Evolutionary conservation across 2,329 filamentous ascomycete genomes (phyloP), one percentile per base, ranked within the genome.

Genomic region (Helotiales sp.): DNA sequence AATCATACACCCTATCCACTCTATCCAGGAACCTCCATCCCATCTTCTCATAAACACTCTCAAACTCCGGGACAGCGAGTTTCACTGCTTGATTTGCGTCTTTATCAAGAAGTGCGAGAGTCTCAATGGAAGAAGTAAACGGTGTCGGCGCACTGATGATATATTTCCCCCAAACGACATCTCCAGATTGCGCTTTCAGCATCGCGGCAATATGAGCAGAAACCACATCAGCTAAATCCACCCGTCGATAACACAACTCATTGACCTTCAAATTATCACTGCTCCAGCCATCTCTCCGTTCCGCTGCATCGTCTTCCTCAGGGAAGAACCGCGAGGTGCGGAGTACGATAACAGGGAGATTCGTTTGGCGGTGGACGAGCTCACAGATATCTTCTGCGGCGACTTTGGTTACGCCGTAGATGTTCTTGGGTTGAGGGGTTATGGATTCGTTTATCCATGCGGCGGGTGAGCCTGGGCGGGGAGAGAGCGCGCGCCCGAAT

Each of bases 1-100:
- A 57, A 57, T 57, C 52, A 57, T 57, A 57, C 28, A 57, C 52
- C 24, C 52, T 37, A 57, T 57, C 52, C 2, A 57, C 30, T 3
- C 52, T 34, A 37, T 37, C 52, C n/a, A 57, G 7, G 7, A 57
- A 57, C 30, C 8, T 57, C 52, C 52, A 57, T 1, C 30, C 52
- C 7, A 57, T 1, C 8, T 32, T 22, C 30, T 11, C 52, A 37
- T 34, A 57, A n/a, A 57, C 52, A 4, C 3, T 7, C n/a, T 37
- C 52, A 37, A 13, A 57, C 8, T 8, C 28, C 4, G n/a, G 30
- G 1, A 57, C 30, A 1, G 13, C 30, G 2, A 2, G 20, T 13
- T 5, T 32, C n/a, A 57, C 6, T 10, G 30, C 28, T 10, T 22
- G 10, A 3, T 1, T 7, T 1, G 52, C 28, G 15, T 57, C 6